Conservation (phyloP, 2,329 filamentous ascomycete genomes). For the Lecanoromycetidae sp. region DNA sequence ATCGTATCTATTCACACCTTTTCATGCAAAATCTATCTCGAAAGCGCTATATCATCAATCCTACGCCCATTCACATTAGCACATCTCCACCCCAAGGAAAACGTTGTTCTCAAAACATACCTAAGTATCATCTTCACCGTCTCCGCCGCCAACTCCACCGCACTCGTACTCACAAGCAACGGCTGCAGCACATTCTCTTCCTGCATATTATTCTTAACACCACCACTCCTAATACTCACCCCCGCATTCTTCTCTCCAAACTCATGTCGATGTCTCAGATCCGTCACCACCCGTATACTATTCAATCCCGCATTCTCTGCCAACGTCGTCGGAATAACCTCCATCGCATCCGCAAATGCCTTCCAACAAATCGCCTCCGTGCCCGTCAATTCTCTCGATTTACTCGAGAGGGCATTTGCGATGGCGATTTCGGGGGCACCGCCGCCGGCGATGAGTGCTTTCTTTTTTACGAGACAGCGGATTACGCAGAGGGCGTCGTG, state of each 20-base stretch:
- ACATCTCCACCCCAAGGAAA: neutral
- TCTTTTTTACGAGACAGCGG: conserved; percentile 96
- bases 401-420: conserved; percentile 70
- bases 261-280: conserved; percentile 85
- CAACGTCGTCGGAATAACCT: conserved; percentile 90
- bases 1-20: neutral
- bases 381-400: conserved; percentile 69
- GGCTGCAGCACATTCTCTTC: conserved; percentile 97
- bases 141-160: conserved; percentile 92
- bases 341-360: conserved; percentile 93
- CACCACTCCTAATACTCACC: conserved; percentile 94
- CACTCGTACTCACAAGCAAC: conserved; percentile 89
- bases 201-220: conserved; percentile 91
- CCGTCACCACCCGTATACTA: conserved; percentile 97
- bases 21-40: conserved; percentile 6
- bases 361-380: conserved; percentile 99
- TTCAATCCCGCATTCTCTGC: conserved; percentile 97
- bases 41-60: conserved; percentile 16
- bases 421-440: conserved; percentile 96
- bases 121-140: conserved; percentile 91
- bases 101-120: neutral
- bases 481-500: conserved; percentile 98
- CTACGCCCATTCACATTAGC: neutral
- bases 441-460: conserved; percentile 87
- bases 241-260: conserved; percentile 92